Conservation (phyloP, 805 yeast species). For the Maudiozyma serrabonitensis region DNA sequence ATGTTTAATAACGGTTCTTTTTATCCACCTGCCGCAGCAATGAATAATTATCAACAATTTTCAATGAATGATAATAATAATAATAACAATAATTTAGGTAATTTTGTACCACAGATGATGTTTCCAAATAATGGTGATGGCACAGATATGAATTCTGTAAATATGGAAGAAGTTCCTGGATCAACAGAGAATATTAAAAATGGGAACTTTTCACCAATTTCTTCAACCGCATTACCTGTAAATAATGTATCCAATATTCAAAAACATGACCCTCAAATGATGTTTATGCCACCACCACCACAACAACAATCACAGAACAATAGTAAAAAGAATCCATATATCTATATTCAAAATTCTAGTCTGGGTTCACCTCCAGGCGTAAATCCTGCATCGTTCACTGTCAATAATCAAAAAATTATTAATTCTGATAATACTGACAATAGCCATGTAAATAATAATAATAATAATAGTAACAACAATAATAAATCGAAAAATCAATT, state of each 20-base stretch:
- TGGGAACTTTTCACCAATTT: background rate
- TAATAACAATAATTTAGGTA: background rate
- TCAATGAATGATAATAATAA: conserved; percentile 1
- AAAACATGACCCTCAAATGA: background rate
- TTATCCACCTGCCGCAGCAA: background rate
- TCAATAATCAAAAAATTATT: background rate
- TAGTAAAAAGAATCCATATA: conserved; percentile 1
- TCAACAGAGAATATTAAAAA: background rate
- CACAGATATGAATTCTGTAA: background rate
- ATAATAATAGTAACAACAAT: background rate
- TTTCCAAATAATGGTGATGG: conserved; percentile 4
- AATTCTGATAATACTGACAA: background rate
- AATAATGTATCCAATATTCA: conserved; percentile 3
- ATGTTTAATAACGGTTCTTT: conserved; percentile 6
- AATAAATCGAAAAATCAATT: conserved; percentile 2
- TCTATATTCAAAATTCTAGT: conserved; percentile 2
- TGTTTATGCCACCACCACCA: conserved; percentile 8
- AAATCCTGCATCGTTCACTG: background rate
- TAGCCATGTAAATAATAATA: conserved; percentile 4
- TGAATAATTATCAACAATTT: conserved; percentile 5
- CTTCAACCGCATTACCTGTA: conserved; percentile 5
- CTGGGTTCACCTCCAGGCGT: background rate
- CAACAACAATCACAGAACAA: conserved; percentile 1
- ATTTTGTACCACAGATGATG: conserved; percentile 6
- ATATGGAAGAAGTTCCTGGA: background rate